These are phyloP conservation scores for Physcia stellaris DNA, from an alignment of 495 filamentous ascomycete genomes.

Conservation along the genomic window DNA sequence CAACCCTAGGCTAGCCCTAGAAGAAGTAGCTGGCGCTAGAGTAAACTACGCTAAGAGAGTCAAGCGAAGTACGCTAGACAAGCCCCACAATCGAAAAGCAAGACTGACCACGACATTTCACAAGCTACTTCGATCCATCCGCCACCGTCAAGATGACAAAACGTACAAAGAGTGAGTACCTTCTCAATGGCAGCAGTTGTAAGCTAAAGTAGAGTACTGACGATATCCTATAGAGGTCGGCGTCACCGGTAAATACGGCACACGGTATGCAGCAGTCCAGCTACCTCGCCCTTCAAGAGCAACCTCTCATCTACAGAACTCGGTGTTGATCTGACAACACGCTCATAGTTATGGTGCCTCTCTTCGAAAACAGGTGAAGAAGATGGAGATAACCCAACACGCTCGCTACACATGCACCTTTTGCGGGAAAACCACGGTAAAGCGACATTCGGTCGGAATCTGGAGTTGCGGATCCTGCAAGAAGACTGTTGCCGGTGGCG, in stretches of 20 bases:
- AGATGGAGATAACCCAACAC: slow-evolving; percentile 98
- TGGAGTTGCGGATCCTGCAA: slow-evolving; percentile 90
- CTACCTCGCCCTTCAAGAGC: background rate
- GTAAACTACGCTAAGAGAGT: no score
- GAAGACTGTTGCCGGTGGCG: slow-evolving; percentile 92
- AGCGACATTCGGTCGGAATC: slow-evolving; percentile 86
- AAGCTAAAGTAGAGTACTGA: slow-evolving; percentile 20
- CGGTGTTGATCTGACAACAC: slow-evolving; percentile 1
- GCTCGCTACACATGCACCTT: slow-evolving; percentile 86
- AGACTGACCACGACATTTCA: no score
- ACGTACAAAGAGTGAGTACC: slow-evolving; percentile 69
- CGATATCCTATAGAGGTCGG: slow-evolving; percentile 56
- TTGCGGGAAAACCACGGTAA: slow-evolving; percentile 92
- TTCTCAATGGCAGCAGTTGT: background rate
- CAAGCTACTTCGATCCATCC: no score
- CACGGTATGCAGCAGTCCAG: slow-evolving; percentile 31
- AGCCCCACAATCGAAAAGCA: no score
- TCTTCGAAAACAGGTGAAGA: slow-evolving; percentile 99
- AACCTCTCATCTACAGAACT: background rate
- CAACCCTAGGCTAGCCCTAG: no score
- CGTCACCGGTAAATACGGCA: slow-evolving; percentile 60
- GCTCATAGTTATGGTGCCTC: slow-evolving; percentile 84
- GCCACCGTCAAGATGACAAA: slow-evolving; percentile 86
- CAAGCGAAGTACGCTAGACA: no score
- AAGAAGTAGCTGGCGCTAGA: no score